Base-by-base conservation (phyloP, 352 stramenopile genomes). In the Phytopythium sindhum region DNA sequence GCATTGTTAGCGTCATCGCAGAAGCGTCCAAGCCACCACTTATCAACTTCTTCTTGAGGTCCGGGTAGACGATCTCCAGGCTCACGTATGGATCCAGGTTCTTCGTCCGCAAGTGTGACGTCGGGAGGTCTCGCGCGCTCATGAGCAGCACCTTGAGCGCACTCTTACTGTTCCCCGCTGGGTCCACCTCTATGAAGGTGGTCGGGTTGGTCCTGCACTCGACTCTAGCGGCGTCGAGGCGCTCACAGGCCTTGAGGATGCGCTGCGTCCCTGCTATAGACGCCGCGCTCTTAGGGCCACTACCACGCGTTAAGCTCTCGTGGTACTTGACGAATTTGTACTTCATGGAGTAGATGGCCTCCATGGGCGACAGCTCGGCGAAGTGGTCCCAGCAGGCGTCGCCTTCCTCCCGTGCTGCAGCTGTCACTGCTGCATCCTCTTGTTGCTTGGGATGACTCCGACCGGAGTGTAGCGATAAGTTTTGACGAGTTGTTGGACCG, bases 11-110 rank as follows among this genome's bases (percentile, higher is more conserved):
- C 10, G 63, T 42, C 31, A 75, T 51, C 8, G 21, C 29, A 15
- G 37, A 64, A 1, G 14, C 15, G 6, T 28, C 54, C 17, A n/a
- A 5, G 1, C 8, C 24, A 4, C 31, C 21, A 15, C 4, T 6
- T 19, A 23, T 50, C 42, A 28, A 12, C 9, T 72, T 58, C 23
- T 77, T 58, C n/a, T 35, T 37, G 6, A 61, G 26, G 4, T 75
- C 64, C 21, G 80, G 78, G 58, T 89, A 91, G 3, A 90, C 70
- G n/a, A 91, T 66, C 56, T 89, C 77, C 2, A 91, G 28, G 29
- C 66, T 72, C 23, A 90, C 83, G 60, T 89, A 90, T 19, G 83
- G 80, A 52, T 91, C 83, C 33, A 90, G 53, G 52, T 87, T 91
- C 67, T 91, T 90, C 4, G 81, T 90, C 6, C 80, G 60, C 19